phyloP scores from a whole-genome alignment of 2,329 filamentous ascomycete genomes.

The Calonectria pseudoturangicola region DNA sequence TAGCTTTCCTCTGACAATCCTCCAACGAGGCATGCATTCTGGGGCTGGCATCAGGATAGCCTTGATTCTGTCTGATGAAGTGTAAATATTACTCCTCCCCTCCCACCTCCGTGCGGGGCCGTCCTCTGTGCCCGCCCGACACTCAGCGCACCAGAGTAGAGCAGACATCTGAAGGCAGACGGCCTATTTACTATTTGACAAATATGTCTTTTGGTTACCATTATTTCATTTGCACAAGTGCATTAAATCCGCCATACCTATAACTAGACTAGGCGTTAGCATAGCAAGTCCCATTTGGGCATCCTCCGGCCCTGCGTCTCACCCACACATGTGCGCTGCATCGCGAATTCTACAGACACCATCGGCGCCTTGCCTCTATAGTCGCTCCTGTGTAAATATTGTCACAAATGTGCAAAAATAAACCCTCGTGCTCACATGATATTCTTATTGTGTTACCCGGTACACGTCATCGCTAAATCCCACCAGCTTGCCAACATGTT shows the following conservation, averaged over 20 bases:
- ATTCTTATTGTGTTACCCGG: neutral
- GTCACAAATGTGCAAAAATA: too few species aligned
- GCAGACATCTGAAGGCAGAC: too few species aligned
- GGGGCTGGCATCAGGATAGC: neutral
- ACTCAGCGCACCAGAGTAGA: neutral
- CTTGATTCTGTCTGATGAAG: neutral
- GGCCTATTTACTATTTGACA: too few species aligned
- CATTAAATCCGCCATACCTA: too few species aligned
- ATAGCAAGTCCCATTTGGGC: too few species aligned
- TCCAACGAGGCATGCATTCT: neutral
- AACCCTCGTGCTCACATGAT: neutral
- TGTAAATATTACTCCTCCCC: neutral
- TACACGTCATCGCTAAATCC: neutral
- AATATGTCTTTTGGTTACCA: too few species aligned
- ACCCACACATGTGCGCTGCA: too few species aligned
- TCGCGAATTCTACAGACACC: too few species aligned
- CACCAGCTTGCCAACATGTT: neutral
- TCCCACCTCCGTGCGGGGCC: constrained; percentile 6
- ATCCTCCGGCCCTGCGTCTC: too few species aligned
- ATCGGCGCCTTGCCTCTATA: too few species aligned
- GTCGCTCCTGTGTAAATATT: neutral
- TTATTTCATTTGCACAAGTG: too few species aligned
- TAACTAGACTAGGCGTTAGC: too few species aligned
- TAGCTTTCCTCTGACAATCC: neutral
- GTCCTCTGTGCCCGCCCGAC: neutral